These are phyloP conservation scores for Umbelopsis sp. DNA, from an alignment of 192 early-diverging fungal species.

Conservation along the genomic window DNA sequence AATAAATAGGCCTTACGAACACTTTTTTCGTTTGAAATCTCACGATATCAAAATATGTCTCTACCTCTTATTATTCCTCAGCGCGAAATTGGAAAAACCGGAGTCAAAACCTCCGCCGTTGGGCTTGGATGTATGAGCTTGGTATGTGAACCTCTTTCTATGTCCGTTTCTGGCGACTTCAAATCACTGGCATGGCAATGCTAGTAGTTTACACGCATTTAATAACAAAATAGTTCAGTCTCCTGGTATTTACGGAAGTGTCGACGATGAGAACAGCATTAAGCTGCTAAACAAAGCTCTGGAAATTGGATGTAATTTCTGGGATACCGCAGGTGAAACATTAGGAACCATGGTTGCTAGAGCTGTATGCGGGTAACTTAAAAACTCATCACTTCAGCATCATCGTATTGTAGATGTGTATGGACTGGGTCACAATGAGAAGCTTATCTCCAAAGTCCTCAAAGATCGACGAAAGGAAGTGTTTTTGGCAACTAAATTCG, in stretches of 20 bases:
- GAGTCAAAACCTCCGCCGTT: conserved; percentile 35
- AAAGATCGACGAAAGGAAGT: conserved; percentile 44
- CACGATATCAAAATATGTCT: neutral
- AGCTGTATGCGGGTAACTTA: neutral
- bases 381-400: neutral
- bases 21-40: no score
- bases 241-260: conserved; percentile 36
- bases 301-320: conserved; percentile 56
- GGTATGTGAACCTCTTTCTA: neutral
- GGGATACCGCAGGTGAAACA: conserved; percentile 66
- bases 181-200: no score
- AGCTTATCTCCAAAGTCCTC: neutral
- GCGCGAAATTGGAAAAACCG: conserved; percentile 39
- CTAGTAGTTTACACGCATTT: neutral
- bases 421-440: conserved; percentile 36
- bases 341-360: neutral
- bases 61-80: neutral
- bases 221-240: neutral
- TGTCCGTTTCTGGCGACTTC: neutral
- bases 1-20: no score
- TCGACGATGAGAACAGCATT: conserved; percentile 40
- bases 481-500: conserved; percentile 66
- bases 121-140: conserved; percentile 51
- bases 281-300: conserved; percentile 47
- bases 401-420: neutral